These are phyloP conservation scores for Gypsophila paniculata DNA, from an alignment of 179 eudicot species.

Conservation along the genomic window DNA sequence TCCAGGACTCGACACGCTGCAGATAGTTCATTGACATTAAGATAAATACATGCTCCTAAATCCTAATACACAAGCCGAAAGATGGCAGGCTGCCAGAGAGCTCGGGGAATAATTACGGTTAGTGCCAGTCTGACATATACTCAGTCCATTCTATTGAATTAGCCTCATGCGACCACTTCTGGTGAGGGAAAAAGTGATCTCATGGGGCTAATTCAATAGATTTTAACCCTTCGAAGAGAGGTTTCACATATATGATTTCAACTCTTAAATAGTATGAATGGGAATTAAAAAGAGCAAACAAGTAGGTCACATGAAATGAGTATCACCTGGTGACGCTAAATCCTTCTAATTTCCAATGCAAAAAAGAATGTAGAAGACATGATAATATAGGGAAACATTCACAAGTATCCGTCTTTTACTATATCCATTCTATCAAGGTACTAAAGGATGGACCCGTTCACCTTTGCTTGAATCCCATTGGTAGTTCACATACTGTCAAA, in stretches of 20 bases:
- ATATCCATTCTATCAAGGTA: background rate
- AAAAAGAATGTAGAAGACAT: background rate
- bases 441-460: background rate
- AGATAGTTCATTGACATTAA: background rate
- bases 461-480: background rate
- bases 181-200: too few relatives aligned
- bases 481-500: slow-evolving; percentile 3
- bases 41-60: background rate
- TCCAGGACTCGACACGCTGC: background rate
- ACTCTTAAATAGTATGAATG: background rate
- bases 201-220: too few relatives aligned
- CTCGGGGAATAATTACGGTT: background rate
- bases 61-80: slow-evolving; percentile 1
- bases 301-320: background rate
- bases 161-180: too few relatives aligned
- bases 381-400: background rate
- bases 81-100: background rate
- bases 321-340: background rate
- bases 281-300: background rate
- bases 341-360: background rate
- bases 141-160: too few relatives aligned
- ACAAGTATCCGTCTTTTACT: background rate
- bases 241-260: background rate
- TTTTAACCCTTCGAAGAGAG: background rate
- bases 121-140: background rate